phyloP scores from a whole-genome alignment of 768 basidiomycete species.

The Leccinum arenicola region DNA sequence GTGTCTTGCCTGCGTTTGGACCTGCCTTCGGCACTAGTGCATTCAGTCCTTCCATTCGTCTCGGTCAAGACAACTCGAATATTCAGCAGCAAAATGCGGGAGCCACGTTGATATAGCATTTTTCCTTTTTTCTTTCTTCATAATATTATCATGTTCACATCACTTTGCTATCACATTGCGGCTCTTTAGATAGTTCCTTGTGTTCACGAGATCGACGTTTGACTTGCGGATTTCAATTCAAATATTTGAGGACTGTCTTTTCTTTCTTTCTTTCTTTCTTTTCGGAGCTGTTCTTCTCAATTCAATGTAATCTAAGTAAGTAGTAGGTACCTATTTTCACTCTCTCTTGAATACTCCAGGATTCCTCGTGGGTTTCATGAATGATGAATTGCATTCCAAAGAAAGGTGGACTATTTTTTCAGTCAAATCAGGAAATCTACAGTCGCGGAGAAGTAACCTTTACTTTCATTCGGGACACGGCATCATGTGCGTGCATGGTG shows the following conservation, averaged over 20 bases:
- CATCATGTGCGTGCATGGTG: no score
- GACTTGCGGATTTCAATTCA: slow-evolving; percentile 11
- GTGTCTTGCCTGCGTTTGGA: slow-evolving; percentile 6
- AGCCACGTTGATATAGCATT: slow-evolving; percentile 47
- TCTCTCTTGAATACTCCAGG: no score
- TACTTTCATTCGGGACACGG: no score
- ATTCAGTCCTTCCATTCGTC: slow-evolving; percentile 20
- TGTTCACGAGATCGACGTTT: neutral
- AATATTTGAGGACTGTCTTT: slow-evolving; percentile 4
- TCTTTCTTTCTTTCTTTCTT: neutral
- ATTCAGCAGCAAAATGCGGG: slow-evolving; percentile 42
- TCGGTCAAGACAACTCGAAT: slow-evolving; percentile 16
- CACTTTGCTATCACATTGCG: neutral
- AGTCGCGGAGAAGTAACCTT: no score
- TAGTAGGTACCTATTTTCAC: no score
- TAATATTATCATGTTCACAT: neutral
- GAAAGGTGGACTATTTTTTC: no score
- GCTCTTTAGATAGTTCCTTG: slow-evolving; percentile 5
- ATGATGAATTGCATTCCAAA: no score
- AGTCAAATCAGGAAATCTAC: no score
- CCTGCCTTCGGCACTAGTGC: slow-evolving; percentile 19
- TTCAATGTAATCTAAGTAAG: no score
- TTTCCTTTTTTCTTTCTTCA: neutral
- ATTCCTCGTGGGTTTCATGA: no score
- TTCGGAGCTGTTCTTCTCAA: no score